These are phyloP conservation scores for Fusarium sp. DNA, from an alignment of 2,329 filamentous ascomycete genomes.

Conservation along the genomic window DNA sequence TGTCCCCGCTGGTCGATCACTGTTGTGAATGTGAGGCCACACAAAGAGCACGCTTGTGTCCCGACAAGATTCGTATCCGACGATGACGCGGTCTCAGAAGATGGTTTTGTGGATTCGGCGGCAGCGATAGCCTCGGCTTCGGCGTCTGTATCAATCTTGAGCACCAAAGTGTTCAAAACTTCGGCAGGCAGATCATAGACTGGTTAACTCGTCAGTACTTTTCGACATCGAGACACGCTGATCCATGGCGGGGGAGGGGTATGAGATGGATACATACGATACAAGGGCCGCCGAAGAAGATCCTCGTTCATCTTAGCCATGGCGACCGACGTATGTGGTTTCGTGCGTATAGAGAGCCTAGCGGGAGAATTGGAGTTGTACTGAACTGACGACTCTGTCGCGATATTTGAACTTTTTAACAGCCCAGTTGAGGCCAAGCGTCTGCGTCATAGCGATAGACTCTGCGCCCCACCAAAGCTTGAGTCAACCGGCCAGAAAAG, in stretches of 20 bases:
- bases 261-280: slow-evolving; percentile 50
- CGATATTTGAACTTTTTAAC: slow-evolving; percentile 30
- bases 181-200: slow-evolving; percentile 86
- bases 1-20: slow-evolving; percentile 87
- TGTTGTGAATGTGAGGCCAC: slow-evolving; percentile 75
- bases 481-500: slow-evolving; percentile 36
- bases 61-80: slow-evolving; percentile 60
- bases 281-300: slow-evolving; percentile 62
- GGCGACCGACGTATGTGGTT: neutral
- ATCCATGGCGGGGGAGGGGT: slow-evolving; percentile 20
- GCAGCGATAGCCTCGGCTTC: slow-evolving; percentile 31
- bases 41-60: slow-evolving; percentile 84
- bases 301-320: slow-evolving; percentile 59
- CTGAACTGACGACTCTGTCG: slow-evolving; percentile 5
- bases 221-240: neutral
- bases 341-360: neutral
- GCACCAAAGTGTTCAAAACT: slow-evolving; percentile 74
- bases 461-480: slow-evolving; percentile 15
- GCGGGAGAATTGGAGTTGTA: neutral
- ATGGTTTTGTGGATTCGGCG: slow-evolving; percentile 38
- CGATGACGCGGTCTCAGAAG: slow-evolving; percentile 38
- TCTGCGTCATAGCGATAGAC: slow-evolving; percentile 31
- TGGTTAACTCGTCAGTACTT: slow-evolving; percentile 48
- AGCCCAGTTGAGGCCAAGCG: neutral
- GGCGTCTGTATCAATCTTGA: slow-evolving; percentile 50